Percentiles rank a stretch among this genome's conserved stretches.
phyloP scores from a whole-genome alignment of 768 basidiomycete species.

The Gloeostereum incarnatum region DNA sequence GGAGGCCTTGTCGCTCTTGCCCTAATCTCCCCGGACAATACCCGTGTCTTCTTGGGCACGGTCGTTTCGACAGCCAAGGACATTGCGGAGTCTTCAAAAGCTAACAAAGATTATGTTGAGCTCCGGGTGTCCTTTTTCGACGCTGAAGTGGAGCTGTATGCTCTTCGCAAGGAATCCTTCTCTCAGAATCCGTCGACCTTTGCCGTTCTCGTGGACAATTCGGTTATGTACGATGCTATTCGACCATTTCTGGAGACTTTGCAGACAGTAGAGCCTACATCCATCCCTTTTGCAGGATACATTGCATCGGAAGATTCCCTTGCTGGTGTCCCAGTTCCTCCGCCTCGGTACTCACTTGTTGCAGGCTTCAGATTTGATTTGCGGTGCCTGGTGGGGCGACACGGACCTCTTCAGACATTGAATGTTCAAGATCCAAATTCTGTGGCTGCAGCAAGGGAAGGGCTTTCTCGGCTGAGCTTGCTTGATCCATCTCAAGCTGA shows the following conservation, averaged over 20 bases:
- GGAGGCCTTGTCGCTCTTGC: slow-evolving; percentile 58
- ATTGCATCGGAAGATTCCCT: slow-evolving; percentile 26
- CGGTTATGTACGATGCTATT: slow-evolving; percentile 59
- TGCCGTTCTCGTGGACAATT: slow-evolving; percentile 46
- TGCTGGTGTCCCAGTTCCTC: slow-evolving; percentile 23
- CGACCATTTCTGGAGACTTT: slow-evolving; percentile 61
- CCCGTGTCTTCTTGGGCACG: slow-evolving; percentile 46
- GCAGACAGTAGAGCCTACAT: slow-evolving; percentile 39
- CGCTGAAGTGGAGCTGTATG: slow-evolving; percentile 39
- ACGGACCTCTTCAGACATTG: slow-evolving; percentile 30
- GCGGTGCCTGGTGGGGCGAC: slow-evolving; percentile 42
- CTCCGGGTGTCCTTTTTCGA: slow-evolving; percentile 60
- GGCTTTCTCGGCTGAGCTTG: slow-evolving; percentile 38
- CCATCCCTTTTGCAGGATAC: slow-evolving; percentile 44
- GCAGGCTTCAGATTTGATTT: slow-evolving; percentile 53
- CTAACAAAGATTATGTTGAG: slow-evolving; percentile 21
- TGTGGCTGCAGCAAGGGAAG: slow-evolving; percentile 33
- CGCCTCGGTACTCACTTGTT: slow-evolving; percentile 44
- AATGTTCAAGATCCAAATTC: slow-evolving; percentile 30
- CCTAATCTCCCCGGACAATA: slow-evolving; percentile 23
- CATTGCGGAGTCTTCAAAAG: slow-evolving; percentile 32
- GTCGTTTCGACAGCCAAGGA: slow-evolving; percentile 33
- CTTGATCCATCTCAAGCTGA: slow-evolving; percentile 68
- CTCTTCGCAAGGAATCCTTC: slow-evolving; percentile 19
- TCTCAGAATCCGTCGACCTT: slow-evolving; percentile 7